These are phyloP conservation scores for Verticillium nonalfalfae DNA, from an alignment of 2,329 filamentous ascomycete species.

Conservation along the genomic window DNA sequence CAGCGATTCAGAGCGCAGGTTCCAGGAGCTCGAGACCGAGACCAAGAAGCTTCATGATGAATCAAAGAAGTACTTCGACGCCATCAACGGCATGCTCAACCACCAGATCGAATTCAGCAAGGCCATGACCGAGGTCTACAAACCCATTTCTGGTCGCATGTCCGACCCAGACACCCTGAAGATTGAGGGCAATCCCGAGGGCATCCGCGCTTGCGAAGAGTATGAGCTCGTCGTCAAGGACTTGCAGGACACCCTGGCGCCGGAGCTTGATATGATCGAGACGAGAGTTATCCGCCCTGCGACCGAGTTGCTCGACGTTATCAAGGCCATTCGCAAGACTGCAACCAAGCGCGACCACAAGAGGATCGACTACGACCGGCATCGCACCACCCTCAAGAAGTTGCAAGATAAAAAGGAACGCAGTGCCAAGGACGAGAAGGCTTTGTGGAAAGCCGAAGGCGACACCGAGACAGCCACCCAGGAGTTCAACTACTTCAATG, in stretches of 20 bases:
- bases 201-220: constrained; percentile 91
- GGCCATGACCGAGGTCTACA: constrained; percentile 94
- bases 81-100: constrained; percentile 95
- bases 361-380: constrained; percentile 91
- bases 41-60: constrained; percentile 97
- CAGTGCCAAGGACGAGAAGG: constrained; percentile 93
- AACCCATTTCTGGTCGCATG: constrained; percentile 91
- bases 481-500: constrained; percentile 97
- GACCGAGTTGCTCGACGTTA: constrained; percentile 86
- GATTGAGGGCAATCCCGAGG: constrained; percentile 82
- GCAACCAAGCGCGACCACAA: constrained; percentile 92
- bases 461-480: constrained; percentile 88
- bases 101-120: constrained; percentile 99
- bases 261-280: constrained; percentile 98
- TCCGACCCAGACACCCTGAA: constrained; percentile 84
- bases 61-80: constrained; percentile 93
- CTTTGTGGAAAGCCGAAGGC: constrained; percentile 89
- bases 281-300: constrained; percentile 84
- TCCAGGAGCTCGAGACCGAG: constrained; percentile 88
- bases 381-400: constrained; percentile 79
- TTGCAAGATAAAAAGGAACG: constrained; percentile 97
- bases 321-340: constrained; percentile 91
- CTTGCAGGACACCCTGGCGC: constrained; percentile 78
- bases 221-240: constrained; percentile 90
- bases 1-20: constrained; percentile 87